These are phyloP conservation scores for Russula dissimulans DNA, from an alignment of 768 basidiomycete genomes.

Conservation along the genomic window DNA sequence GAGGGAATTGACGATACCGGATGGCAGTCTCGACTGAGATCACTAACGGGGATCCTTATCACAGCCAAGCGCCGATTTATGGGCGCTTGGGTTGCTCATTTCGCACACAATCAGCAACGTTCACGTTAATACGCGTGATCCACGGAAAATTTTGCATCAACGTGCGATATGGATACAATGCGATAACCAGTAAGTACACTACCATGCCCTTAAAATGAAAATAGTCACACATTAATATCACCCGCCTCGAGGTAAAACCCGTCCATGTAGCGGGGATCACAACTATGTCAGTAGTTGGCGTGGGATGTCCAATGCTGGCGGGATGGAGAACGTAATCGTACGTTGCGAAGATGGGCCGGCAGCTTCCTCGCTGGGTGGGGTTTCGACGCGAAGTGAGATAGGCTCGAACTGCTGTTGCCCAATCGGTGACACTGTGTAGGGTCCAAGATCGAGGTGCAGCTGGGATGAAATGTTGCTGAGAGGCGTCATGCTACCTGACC, in stretches of 20 bases:
- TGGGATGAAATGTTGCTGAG: constrained; percentile 10
- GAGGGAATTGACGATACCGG: background rate
- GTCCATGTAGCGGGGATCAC: background rate
- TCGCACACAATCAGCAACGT: constrained; percentile 5
- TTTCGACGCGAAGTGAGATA: background rate
- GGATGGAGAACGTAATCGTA: constrained; percentile 4
- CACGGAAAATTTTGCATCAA: background rate
- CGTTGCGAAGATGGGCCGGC: constrained; percentile 1
- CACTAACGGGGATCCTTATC: background rate
- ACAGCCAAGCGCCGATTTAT: background rate
- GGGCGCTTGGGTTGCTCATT: constrained; percentile 1
- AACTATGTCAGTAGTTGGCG: background rate
- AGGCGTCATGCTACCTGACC: constrained; percentile 15
- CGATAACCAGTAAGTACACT: background rate
- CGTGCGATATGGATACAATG: background rate
- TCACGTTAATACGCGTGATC: background rate
- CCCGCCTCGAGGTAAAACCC: background rate
- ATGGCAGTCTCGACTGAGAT: background rate
- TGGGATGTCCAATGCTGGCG: background rate
- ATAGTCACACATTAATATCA: background rate
- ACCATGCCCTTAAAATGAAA: background rate
- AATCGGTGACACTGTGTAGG: background rate
- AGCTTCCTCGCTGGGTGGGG: constrained; percentile 1
- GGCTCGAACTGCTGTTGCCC: constrained; percentile 8
- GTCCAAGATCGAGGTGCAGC: constrained; percentile 10